Base-by-base conservation (phyloP, 164 flowering plant genomes). In the Aristolochia fimbriata region DNA sequence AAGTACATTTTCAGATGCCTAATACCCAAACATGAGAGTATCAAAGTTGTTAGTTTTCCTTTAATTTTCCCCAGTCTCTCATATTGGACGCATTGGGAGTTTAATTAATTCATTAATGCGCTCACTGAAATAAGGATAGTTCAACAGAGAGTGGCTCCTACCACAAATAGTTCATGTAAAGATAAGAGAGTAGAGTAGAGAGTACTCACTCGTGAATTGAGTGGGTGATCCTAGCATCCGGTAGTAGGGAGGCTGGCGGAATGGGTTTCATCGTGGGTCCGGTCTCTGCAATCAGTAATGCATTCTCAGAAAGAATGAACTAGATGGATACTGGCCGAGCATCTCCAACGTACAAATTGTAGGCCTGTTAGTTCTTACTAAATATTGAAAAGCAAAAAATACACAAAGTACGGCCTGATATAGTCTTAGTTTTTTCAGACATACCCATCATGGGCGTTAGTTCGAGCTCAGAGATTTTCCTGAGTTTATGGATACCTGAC, bases 1-100 rank as follows among this genome's bases (percentile, higher is more conserved):
- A 93, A 93, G 67, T 90, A 88, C 48, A 75, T 58, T 76, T 86
- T 93, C 75, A 91, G 74, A 43, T 80, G 84, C 82, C 99, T 90
- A 75, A 47, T 57, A 45, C 27, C 20, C 22, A 6, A 56, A 37
- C 17, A 47, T 14, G 47, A 59, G n/a, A n/a, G n/a, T n/a, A 15
- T 17, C 22, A 9, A 59, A 61, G 49, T 14, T 37, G 10, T 16
- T 15, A 55, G 21, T 51, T 20, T 19, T 51, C 20, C 22, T 49
- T 7, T n/a, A 15, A 49, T 47, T 47, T 47, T 47, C 14, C 12
- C 30, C 30, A 5, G 2, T 2, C 5, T 47, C 52, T 17, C 22
- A 0, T 49, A 16, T 49, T 16, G 21, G 21, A 49, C 5, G 5
- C 30, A 49, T n/a, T 17, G 6, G 52, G 15, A 15, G 15, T 27